These are phyloP conservation scores for Naganishia sp. DNA, from an alignment of 1,284 basidiomycete genomes.

Conservation along the genomic window DNA sequence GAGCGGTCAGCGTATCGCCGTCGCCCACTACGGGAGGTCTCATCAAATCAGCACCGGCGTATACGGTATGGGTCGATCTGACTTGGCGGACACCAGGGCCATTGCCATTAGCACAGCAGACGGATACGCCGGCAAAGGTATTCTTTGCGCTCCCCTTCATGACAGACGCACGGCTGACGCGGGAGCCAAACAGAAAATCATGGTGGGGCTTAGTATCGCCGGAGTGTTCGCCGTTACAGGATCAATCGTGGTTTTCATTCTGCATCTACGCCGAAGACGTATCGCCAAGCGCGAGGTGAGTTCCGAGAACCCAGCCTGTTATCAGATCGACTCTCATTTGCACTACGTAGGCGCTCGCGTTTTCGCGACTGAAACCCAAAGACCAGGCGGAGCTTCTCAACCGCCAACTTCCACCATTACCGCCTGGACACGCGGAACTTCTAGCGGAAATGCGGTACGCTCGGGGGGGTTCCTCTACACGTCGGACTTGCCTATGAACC, in stretches of 20 bases:
- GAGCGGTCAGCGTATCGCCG: slow-evolving; percentile 43
- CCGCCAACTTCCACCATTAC: slow-evolving; percentile 30
- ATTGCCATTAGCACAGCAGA: slow-evolving; percentile 39
- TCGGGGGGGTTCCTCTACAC: too few relatives aligned
- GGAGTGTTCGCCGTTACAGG: slow-evolving; percentile 41
- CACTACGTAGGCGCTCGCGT: slow-evolving; percentile 41
- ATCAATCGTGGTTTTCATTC: slow-evolving; percentile 37
- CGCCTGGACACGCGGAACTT: not conserved
- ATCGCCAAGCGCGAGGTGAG: slow-evolving; percentile 41
- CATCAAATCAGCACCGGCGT: slow-evolving; percentile 37
- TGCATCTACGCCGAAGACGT: slow-evolving; percentile 40
- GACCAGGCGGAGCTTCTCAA: slow-evolving; percentile 45
- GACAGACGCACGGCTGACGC: not conserved
- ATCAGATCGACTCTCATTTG: not conserved
- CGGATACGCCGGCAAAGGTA: slow-evolving; percentile 29
- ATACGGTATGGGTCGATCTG: slow-evolving; percentile 45
- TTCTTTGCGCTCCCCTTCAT: slow-evolving; percentile 19
- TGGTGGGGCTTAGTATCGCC: slow-evolving; percentile 42
- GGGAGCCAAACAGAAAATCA: slow-evolving; percentile 31
- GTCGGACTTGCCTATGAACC: not conserved
- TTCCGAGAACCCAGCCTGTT: slow-evolving; percentile 2
- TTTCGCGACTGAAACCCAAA: slow-evolving; percentile 42
- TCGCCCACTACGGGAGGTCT: slow-evolving; percentile 36
- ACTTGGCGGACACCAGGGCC: slow-evolving; percentile 37
- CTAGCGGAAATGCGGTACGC: slow-evolving; percentile 6